These are phyloP conservation scores for Diplodia corticola DNA, from an alignment of 2,329 filamentous ascomycete species.

Conservation along the genomic window DNA sequence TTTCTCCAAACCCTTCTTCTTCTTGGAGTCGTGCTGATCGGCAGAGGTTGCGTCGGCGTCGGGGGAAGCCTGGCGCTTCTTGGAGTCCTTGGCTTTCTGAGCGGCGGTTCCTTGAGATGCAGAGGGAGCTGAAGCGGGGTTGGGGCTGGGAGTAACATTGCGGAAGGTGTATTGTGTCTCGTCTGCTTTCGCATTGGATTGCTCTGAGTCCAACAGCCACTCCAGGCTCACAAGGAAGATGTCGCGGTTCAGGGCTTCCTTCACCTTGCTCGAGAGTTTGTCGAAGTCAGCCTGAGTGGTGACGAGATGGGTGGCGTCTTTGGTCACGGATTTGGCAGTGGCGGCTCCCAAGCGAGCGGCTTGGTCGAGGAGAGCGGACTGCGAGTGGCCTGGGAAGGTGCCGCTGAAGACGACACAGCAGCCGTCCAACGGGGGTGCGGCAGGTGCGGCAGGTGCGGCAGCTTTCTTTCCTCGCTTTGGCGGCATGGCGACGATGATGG, in stretches of 20 bases:
- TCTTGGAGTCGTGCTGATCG: slow-evolving; percentile 26
- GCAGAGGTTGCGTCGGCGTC: slow-evolving; percentile 26
- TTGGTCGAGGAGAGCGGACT: slow-evolving; percentile 51
- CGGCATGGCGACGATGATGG: neutral
- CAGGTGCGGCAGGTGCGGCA: slow-evolving; percentile 24
- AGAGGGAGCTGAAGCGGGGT: neutral
- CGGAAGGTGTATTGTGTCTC: slow-evolving; percentile 42
- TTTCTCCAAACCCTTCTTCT: slow-evolving; percentile 29
- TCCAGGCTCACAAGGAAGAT: slow-evolving; percentile 59
- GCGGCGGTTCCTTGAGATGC: neutral
- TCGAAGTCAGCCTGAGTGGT: slow-evolving; percentile 56
- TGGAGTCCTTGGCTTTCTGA: slow-evolving; percentile 26
- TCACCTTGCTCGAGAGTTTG: slow-evolving; percentile 54
- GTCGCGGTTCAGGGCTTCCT: slow-evolving; percentile 47
- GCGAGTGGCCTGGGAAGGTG: slow-evolving; percentile 57
- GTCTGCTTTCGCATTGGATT: slow-evolving; percentile 43
- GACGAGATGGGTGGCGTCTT: slow-evolving; percentile 58
- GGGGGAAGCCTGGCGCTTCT: slow-evolving; percentile 36
- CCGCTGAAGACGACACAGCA: slow-evolving; percentile 61
- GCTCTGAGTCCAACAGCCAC: slow-evolving; percentile 63
- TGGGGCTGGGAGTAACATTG: neutral
- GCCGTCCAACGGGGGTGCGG: slow-evolving; percentile 47
- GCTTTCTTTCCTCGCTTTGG: neutral
- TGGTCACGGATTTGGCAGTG: slow-evolving; percentile 50
- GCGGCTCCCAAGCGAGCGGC: slow-evolving; percentile 54